Base-by-base conservation (phyloP, 2,329 filamentous ascomycete species). In the Arachnomyces sp. region DNA sequence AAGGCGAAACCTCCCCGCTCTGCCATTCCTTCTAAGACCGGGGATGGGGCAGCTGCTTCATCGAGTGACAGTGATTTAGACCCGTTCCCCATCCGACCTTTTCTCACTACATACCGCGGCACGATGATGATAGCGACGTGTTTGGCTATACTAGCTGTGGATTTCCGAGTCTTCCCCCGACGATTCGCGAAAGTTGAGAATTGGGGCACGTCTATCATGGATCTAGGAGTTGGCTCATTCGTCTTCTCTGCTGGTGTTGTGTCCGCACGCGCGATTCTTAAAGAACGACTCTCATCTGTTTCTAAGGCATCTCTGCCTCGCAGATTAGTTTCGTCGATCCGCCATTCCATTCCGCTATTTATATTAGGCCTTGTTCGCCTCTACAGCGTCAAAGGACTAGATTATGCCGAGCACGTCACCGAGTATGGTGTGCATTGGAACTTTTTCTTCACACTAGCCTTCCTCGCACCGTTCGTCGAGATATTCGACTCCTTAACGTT, bases 371-470 rank as follows among this genome's bases (percentile, higher is more conserved):
- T 92, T 16, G 70, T 93, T 40, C 79, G 92, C 16, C 73, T 96
- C 16, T 78, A 87, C 49, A 93, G 81, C 52, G 89, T 96, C 57
- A 98, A 98, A 65, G 85, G 86, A 5, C 70, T 95, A 20, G 88
- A 96, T 58, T 98, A 98, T 58, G 89, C 89, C 2, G 92, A 98
- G 61, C 92, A 98, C 67, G 87, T 95, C 43, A 88, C 86, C 11
- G 92, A 98, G 59, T 98, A 98, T 57, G 92, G 92, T 32, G 86
- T 98, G 7, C 92, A 98, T 63, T 98, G 92, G 92, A 98, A 98
- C 63, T 98, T 98, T 64, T 98, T 98, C 73, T 96, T 96, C 65
- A 98, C 92, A 0, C 72, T 98, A 7, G 89, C 81, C 4, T 76
- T 95, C 35, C 67, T 98, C 16, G 87, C 90, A 1, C 89, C 89